Percentiles rank a stretch among this genome's conserved stretches.
These are phyloP conservation scores for Chionographis japonica DNA, from an alignment of 106 monocot species.

Conservation along the genomic window DNA sequence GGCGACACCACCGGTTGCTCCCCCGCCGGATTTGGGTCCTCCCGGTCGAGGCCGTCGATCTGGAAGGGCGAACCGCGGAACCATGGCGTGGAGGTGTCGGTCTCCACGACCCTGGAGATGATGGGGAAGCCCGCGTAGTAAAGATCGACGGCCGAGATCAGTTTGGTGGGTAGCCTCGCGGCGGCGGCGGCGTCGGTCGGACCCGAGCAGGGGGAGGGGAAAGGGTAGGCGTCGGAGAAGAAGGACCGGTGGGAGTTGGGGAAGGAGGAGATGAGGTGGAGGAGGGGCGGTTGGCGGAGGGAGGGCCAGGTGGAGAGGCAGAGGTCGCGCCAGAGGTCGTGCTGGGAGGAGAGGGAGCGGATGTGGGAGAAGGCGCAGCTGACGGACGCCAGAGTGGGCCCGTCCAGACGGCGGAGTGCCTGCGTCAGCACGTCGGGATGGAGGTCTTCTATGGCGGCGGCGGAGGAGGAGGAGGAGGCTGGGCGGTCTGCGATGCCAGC, in stretches of 20 bases:
- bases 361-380: constrained; percentile 44
- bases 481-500: no score
- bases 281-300: constrained; percentile 28
- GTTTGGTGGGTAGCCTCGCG: constrained; percentile 1
- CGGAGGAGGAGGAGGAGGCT: no score
- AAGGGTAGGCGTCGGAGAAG: constrained; percentile 48
- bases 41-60: constrained; percentile 47
- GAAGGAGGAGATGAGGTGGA: constrained; percentile 10
- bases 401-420: constrained; percentile 55
- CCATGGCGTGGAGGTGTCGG: constrained; percentile 41
- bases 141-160: constrained; percentile 77
- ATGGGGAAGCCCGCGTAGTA: constrained; percentile 36
- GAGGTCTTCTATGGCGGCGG: constrained; percentile 51
- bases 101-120: constrained; percentile 59
- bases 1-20: constrained; percentile 4
- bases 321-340: constrained; percentile 47
- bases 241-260: constrained; percentile 26
- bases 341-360: constrained; percentile 35
- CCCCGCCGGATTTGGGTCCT: background rate
- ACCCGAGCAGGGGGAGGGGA: constrained; percentile 7
- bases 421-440: constrained; percentile 54
- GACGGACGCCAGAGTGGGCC: constrained; percentile 50
- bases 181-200: background rate
- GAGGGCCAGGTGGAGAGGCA: constrained; percentile 74
- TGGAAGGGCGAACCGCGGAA: constrained; percentile 67